These are phyloP conservation scores for Rugosomyces carneus DNA, from an alignment of 1,284 basidiomycete species.

Conservation along the genomic window DNA sequence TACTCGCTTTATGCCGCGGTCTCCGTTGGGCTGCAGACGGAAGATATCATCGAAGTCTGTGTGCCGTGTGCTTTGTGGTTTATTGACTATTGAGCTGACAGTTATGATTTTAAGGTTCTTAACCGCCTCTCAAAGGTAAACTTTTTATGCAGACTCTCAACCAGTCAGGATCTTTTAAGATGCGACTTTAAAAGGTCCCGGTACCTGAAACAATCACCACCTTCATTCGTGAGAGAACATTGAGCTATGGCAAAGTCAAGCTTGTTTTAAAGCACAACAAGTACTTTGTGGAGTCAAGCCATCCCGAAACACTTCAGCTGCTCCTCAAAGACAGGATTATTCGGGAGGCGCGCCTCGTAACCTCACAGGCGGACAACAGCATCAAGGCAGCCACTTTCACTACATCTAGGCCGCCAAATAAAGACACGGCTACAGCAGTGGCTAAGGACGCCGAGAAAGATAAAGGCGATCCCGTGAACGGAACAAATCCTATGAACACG, in stretches of 20 bases:
- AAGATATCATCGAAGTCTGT: slow-evolving; percentile 96
- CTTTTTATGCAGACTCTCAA: not conserved
- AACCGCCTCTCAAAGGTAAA: slow-evolving; percentile 81
- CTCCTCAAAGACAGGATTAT: slow-evolving; percentile 84
- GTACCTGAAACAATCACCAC: slow-evolving; percentile 78
- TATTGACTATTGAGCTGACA: slow-evolving; percentile 17
- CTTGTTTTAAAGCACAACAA: slow-evolving; percentile 95
- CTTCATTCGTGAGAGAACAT: slow-evolving; percentile 86
- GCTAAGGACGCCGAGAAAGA: slow-evolving; percentile 68
- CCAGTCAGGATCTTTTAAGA: slow-evolving; percentile 6
- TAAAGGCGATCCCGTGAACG: slow-evolving; percentile 45
- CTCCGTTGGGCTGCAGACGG: slow-evolving; percentile 95
- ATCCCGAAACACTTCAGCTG: slow-evolving; percentile 85
- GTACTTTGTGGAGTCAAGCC: slow-evolving; percentile 90
- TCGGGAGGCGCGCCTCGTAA: slow-evolving; percentile 71
- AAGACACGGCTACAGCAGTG: slow-evolving; percentile 75
- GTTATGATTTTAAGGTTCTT: slow-evolving; percentile 50
- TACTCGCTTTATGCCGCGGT: slow-evolving; percentile 98
- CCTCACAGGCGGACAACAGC: slow-evolving; percentile 56
- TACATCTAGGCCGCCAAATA: slow-evolving; percentile 74
- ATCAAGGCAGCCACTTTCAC: slow-evolving; percentile 79
- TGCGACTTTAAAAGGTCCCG: slow-evolving; percentile 60
- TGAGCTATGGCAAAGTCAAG: slow-evolving; percentile 96
- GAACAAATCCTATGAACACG: slow-evolving; percentile 25
- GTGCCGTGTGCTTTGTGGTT: slow-evolving; percentile 19